phyloP scores from a whole-genome alignment of 2,329 filamentous ascomycete genomes.

The Penicillium janthinellum region DNA sequence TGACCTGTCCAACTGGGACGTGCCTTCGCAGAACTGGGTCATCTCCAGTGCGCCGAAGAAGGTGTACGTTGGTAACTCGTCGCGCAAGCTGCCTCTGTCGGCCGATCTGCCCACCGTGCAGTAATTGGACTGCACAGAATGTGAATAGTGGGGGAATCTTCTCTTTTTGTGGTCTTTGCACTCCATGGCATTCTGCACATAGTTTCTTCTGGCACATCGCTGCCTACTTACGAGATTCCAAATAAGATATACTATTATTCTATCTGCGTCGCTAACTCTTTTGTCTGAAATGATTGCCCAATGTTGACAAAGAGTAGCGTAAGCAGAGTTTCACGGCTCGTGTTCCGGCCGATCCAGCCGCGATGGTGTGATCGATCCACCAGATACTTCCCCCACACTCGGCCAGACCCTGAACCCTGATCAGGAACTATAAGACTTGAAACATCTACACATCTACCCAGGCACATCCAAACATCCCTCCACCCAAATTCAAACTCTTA shows the following conservation, averaged over 20 bases:
- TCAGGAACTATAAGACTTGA: background rate
- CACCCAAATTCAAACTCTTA: background rate
- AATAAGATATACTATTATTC: background rate
- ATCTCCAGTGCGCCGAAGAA: conserved; percentile 59
- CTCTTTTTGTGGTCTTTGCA: background rate
- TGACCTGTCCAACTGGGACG: conserved; percentile 87
- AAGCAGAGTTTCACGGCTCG: background rate
- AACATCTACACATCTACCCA: background rate
- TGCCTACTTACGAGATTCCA: background rate
- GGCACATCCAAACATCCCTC: background rate
- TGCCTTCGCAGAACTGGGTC: conserved; percentile 79
- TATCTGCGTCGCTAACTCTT: background rate
- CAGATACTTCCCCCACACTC: background rate
- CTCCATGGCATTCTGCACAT: background rate
- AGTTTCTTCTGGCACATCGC: background rate
- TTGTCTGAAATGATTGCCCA: no score
- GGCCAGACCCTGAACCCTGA: background rate
- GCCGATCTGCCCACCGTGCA: conserved; percentile 37
- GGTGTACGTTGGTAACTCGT: conserved; percentile 62
- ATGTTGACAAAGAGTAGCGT: background rate
- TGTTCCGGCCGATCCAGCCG: background rate
- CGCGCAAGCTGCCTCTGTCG: conserved; percentile 57
- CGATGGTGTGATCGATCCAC: background rate
- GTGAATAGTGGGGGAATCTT: background rate
- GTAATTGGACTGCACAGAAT: conserved; percentile 11